A percentile compares a stretch with the other conserved stretches of the same genome.
Conservation (phyloP, 2,329 filamentous ascomycete species). For the Waltergamsia citrina region DNA sequence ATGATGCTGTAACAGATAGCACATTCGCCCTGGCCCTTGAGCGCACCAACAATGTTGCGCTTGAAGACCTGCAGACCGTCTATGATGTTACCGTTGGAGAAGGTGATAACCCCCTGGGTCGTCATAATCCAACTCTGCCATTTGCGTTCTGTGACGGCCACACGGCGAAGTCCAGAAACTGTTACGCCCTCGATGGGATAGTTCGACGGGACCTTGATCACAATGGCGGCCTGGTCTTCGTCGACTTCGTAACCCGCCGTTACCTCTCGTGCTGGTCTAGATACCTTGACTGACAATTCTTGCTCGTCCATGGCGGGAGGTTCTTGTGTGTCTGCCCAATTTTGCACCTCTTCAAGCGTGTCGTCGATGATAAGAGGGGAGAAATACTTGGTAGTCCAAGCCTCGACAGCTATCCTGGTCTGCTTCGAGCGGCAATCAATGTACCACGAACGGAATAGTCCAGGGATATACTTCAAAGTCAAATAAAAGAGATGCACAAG, state of each 20-base stretch:
- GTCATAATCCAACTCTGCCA: conserved; percentile 88
- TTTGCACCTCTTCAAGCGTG: conserved; percentile 56
- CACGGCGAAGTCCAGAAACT: conserved; percentile 69
- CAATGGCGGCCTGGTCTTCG: conserved; percentile 73
- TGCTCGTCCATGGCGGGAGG: conserved; percentile 41
- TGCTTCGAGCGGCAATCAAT: conserved; percentile 72
- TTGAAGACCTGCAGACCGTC: conserved; percentile 82
- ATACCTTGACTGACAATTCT: conserved; percentile 59
- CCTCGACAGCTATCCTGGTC: conserved; percentile 68
- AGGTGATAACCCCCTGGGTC: conserved; percentile 86
- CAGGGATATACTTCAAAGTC: conserved; percentile 65
- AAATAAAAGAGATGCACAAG: conserved; percentile 81
- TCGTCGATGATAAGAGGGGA: conserved; percentile 60
- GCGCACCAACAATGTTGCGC: conserved; percentile 74
- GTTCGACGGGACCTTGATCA: conserved; percentile 68
- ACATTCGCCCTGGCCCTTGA: conserved; percentile 91
- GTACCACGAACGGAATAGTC: conserved; percentile 77
- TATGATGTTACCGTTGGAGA: conserved; percentile 79
- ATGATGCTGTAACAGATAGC: conserved; percentile 97
- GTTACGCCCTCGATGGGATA: conserved; percentile 76
- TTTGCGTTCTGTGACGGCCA: conserved; percentile 81
- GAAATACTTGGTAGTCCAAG: conserved; percentile 80
- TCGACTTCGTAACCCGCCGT: conserved; percentile 81
- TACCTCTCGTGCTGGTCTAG: conserved; percentile 62
- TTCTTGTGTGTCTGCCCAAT: conserved; percentile 52